These are phyloP conservation scores for Penicillium sp. DNA, from an alignment of 2,329 filamentous ascomycete genomes.

Conservation along the genomic window DNA sequence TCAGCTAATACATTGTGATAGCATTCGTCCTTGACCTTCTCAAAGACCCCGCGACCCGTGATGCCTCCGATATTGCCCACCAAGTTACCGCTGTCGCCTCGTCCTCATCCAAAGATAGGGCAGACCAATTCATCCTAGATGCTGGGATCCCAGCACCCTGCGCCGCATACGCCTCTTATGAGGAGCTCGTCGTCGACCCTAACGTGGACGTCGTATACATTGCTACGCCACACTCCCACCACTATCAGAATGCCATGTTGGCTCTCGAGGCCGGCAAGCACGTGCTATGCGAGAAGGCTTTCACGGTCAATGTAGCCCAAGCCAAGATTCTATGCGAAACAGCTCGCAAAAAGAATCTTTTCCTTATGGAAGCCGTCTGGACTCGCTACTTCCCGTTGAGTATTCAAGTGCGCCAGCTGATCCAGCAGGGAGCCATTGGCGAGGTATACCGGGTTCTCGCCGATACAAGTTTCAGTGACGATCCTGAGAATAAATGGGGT, in stretches of 20 bases:
- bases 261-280: slow-evolving; percentile 80
- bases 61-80: slow-evolving; percentile 72
- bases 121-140: slow-evolving; percentile 70
- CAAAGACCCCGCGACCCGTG: slow-evolving; percentile 68
- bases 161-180: slow-evolving; percentile 76
- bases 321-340: slow-evolving; percentile 69
- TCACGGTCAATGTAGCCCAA: slow-evolving; percentile 81
- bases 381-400: slow-evolving; percentile 85
- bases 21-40: slow-evolving; percentile 77
- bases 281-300: slow-evolving; percentile 87
- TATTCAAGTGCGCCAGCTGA: slow-evolving; percentile 60
- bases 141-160: slow-evolving; percentile 68
- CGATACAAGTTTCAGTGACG: slow-evolving; percentile 63
- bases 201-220: slow-evolving; percentile 86
- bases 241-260: slow-evolving; percentile 90
- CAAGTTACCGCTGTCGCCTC: slow-evolving; percentile 78
- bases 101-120: slow-evolving; percentile 69
- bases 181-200: slow-evolving; percentile 74
- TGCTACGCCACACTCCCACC: slow-evolving; percentile 87
- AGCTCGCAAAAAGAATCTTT: slow-evolving; percentile 71
- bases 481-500: slow-evolving; percentile 61
- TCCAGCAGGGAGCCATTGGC: slow-evolving; percentile 63
- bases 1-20: slow-evolving; percentile 18
- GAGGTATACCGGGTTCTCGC: slow-evolving; percentile 58
- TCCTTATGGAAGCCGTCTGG: slow-evolving; percentile 88